Base-by-base conservation (phyloP, 352 stramenopile species). In the Phytophthora palmivora region DNA sequence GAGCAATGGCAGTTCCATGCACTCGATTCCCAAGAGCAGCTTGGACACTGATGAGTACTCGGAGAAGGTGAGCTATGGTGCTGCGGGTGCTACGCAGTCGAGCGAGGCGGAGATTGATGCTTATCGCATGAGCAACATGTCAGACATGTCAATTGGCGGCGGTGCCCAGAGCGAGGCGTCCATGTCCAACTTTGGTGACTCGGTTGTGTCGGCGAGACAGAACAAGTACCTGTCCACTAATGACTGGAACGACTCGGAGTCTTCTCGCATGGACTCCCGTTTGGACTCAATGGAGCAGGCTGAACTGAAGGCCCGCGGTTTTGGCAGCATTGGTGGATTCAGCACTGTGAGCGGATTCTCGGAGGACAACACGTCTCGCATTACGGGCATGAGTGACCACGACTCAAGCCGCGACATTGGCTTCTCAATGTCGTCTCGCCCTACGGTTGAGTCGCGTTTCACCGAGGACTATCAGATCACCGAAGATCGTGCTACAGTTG, bases 181-280 rank as follows among this genome's bases (percentile, higher is more conserved):
- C 6, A 69, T 84, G 51, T 87, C 79, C 9, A 87, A 82, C 49
- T 87, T 82, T 46, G 77, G 81, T 21, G 77, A 84, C 52, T 82
- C 71, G 44, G 58, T 78, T 22, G 67, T 79, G 32, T 75, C 68
- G 51, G 63, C 45, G 19, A 65, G 63, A 50, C 74, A 75, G 50
- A 73, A 83, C 41, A 56, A 83, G 44, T 72, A 84, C 64, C 42
- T 86, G 42, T 43, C 74, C 32, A 62, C 64, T 43, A 67, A 69
- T 45, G 68, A 85, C 47, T 86, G 74, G 74, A 80, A 86, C 49
- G 55, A 78, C 37, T 81, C 79, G 22, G 59, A 80, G 57, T 78
- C 67, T 8, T 76, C 64, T 49, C 72, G 53, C 22, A 84, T 81
- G 56, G 60, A 72, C 41, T 74, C 69, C 12, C 68, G 58, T 38